These are phyloP conservation scores for Scenedesmus sp. DNA, from an alignment of 163 green algal species.

Conservation along the genomic window DNA sequence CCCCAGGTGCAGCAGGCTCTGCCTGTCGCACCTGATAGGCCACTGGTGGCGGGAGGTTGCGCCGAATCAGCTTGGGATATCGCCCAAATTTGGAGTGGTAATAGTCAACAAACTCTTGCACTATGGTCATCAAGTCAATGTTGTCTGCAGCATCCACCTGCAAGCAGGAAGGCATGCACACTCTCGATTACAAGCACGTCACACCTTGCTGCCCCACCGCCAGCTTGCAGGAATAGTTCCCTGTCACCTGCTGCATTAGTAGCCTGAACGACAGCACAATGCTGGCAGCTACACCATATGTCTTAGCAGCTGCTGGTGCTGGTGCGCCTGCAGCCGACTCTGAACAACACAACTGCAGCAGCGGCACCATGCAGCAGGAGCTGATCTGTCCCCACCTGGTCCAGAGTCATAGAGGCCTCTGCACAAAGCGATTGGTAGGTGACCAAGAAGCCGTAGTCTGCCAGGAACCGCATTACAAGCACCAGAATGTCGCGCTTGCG, in stretches of 20 bases:
- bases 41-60: neutral
- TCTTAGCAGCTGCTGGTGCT: neutral
- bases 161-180: neutral
- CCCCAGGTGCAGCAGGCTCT: neutral
- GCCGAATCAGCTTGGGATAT: slow-evolving; percentile 54
- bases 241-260: neutral
- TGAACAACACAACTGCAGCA: neutral
- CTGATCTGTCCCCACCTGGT: slow-evolving; percentile 27
- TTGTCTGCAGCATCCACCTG: slow-evolving; percentile 61
- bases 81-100: slow-evolving; percentile 59
- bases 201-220: neutral
- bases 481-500: slow-evolving; percentile 56
- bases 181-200: neutral
- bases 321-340: neutral
- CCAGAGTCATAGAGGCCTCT: slow-evolving; percentile 55
- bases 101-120: slow-evolving; percentile 62
- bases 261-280: neutral
- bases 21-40: neutral
- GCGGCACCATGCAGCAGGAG: neutral
- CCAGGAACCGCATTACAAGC: slow-evolving; percentile 53
- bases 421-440: slow-evolving; percentile 47
- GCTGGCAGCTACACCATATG: neutral
- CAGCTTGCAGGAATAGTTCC: neutral
- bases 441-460: slow-evolving; percentile 45
- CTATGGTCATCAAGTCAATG: slow-evolving; percentile 59